phyloP scores from a whole-genome alignment of 2,329 filamentous ascomycete species.

The Aureobasidium musti region DNA sequence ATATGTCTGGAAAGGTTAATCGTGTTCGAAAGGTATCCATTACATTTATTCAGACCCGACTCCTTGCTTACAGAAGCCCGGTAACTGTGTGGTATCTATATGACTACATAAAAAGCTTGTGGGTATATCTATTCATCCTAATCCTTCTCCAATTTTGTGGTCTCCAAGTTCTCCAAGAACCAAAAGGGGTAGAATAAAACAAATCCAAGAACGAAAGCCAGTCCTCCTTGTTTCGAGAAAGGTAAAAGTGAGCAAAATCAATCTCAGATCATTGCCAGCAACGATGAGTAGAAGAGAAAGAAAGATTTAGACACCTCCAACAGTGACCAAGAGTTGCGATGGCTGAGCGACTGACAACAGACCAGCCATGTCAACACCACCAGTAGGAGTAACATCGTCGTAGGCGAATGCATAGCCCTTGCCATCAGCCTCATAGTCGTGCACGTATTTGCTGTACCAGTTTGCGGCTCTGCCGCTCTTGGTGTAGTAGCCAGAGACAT shows the following conservation, averaged over 20 bases:
- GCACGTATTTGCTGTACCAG: conserved; percentile 62
- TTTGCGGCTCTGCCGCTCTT: conserved; percentile 40
- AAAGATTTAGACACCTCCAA: conserved; percentile 46
- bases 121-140: neutral
- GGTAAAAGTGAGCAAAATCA: neutral
- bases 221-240: neutral
- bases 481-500: conserved; percentile 50
- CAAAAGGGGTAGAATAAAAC: neutral
- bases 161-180: neutral
- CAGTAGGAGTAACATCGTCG: conserved; percentile 65
- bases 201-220: neutral
- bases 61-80: neutral
- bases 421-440: conserved; percentile 60
- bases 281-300: neutral
- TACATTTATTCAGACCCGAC: neutral
- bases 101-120: neutral
- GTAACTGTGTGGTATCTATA: conserved; percentile 4
- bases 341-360: conserved; percentile 50
- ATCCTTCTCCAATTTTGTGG: neutral
- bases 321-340: conserved; percentile 48
- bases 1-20: neutral
- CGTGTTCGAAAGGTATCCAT: neutral
- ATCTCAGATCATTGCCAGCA: neutral
- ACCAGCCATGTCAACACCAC: conserved; percentile 57
- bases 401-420: conserved; percentile 68